These are phyloP conservation scores for Haematococcus lacustris DNA, from an alignment of 139 green algal species.

Conservation along the genomic window DNA sequence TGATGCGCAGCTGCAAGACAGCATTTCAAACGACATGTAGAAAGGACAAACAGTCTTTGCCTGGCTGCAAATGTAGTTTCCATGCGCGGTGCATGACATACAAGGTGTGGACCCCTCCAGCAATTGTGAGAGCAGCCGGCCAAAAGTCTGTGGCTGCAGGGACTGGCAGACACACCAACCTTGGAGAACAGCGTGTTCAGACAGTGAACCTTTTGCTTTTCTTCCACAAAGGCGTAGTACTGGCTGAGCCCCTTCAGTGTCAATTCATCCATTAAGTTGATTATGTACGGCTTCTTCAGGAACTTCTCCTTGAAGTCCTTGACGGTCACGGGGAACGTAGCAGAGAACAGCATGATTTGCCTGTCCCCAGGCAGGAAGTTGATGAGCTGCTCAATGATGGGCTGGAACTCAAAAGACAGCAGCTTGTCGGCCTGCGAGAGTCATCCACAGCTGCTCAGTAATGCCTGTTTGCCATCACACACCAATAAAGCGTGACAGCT, in stretches of 20 bases:
- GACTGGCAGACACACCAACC: no score
- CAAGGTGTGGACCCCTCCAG: no score
- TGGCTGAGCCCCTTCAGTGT: slow-evolving; percentile 94
- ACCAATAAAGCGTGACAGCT: no score
- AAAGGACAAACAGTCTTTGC: no score
- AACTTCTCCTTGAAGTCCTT: slow-evolving; percentile 83
- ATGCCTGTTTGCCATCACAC: no score
- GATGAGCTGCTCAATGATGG: slow-evolving; percentile 93
- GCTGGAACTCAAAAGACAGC: slow-evolving; percentile 88
- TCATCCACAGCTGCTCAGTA: no score
- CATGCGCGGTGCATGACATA: no score
- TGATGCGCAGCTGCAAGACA: slow-evolving; percentile 90
- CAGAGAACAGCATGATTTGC: slow-evolving; percentile 97
- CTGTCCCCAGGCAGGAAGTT: slow-evolving; percentile 67
- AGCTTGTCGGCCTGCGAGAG: slow-evolving; percentile 44
- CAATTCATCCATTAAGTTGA: slow-evolving; percentile 99
- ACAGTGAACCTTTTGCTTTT: slow-evolving; percentile 90
- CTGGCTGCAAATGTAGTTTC: no score
- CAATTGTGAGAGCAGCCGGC: no score
- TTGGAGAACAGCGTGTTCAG: slow-evolving; percentile 88
- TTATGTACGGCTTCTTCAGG: slow-evolving; percentile 90
- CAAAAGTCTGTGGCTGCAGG: no score
- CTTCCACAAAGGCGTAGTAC: slow-evolving; percentile 99
- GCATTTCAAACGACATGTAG: no score
- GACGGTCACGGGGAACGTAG: slow-evolving; percentile 97